Evolutionary conservation across 164 flowering plant genomes (phyloP).

Genomic region (Nymphaea thermarum): DNA sequence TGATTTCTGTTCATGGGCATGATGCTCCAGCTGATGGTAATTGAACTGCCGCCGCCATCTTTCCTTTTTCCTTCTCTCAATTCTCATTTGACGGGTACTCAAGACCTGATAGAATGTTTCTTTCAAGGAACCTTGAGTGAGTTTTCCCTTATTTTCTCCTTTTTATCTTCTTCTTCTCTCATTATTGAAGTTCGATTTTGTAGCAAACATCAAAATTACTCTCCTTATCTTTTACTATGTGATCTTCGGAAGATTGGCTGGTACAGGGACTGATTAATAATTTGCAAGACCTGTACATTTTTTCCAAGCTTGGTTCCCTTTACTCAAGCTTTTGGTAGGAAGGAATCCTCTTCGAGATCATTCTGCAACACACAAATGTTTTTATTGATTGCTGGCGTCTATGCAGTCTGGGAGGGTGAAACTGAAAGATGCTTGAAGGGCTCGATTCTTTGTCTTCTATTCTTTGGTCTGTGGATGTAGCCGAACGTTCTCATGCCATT

Average conservation of each 20-base stretch:
- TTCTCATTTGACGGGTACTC: background rate
- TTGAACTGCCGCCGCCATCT: background rate
- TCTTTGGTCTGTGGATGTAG: background rate
- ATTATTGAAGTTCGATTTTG: background rate
- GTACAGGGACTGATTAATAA: background rate
- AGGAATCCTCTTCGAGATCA: background rate
- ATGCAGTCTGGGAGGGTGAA: background rate
- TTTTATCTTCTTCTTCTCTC: background rate
- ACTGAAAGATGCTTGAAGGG: background rate
- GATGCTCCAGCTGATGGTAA: background rate
- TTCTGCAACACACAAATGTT: background rate
- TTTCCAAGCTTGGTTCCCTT: background rate
- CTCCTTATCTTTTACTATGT: background rate
- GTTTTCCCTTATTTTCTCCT: background rate
- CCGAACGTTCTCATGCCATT: background rate
- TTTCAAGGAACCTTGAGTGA: background rate
- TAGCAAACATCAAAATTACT: background rate
- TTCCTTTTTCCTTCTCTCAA: background rate
- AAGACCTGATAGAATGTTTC: background rate
- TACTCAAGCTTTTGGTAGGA: background rate
- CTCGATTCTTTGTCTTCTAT: background rate
- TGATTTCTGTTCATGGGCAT: background rate
- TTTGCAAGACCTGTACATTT: background rate
- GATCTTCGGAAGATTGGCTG: background rate
- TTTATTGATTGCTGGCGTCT: background rate